Evolutionary conservation across 2,329 filamentous ascomycete species (phyloP).

Genomic region (Exserohilum rostratum): DNA sequence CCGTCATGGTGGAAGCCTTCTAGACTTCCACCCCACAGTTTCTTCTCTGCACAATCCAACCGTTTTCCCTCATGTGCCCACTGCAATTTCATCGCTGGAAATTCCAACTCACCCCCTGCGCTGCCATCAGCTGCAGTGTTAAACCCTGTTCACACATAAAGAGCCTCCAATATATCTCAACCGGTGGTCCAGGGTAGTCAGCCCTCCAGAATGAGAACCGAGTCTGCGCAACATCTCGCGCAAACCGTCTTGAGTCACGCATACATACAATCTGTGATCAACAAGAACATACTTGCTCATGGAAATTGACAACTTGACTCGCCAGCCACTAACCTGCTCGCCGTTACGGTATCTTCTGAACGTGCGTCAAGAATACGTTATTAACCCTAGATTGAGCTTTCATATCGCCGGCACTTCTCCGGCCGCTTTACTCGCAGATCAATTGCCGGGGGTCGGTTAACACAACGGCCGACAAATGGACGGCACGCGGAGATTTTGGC

Average conservation of each 20-base stretch:
- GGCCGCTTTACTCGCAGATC: constrained; percentile 2
- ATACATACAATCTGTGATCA: not conserved
- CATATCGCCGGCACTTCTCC: constrained; percentile 12
- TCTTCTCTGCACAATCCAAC: not conserved
- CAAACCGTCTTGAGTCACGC: not conserved
- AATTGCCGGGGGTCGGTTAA: constrained; percentile 1
- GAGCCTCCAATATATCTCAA: constrained; percentile 14
- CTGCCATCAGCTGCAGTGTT: constrained; percentile 6
- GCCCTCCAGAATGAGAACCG: constrained; percentile 1
- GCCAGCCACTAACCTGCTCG: not conserved
- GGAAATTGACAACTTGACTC: not conserved
- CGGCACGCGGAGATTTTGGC: constrained; percentile 3
- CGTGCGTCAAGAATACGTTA: not conserved
- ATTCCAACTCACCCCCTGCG: constrained; percentile 6
- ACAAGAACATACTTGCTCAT: not conserved
- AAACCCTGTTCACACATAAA: constrained; percentile 4
- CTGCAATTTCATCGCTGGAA: not conserved
- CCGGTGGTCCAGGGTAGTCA: constrained; percentile 11
- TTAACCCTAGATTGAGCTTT: constrained; percentile 5
- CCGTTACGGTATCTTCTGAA: not conserved
- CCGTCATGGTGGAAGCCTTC: not conserved
- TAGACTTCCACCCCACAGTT: constrained; percentile 9
- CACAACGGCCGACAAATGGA: not conserved
- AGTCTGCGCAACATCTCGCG: not conserved
- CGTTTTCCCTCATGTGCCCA: not conserved